Conservation (phyloP, 1,139 yeast species). For the Entelexis sorbosivorans region DNA sequence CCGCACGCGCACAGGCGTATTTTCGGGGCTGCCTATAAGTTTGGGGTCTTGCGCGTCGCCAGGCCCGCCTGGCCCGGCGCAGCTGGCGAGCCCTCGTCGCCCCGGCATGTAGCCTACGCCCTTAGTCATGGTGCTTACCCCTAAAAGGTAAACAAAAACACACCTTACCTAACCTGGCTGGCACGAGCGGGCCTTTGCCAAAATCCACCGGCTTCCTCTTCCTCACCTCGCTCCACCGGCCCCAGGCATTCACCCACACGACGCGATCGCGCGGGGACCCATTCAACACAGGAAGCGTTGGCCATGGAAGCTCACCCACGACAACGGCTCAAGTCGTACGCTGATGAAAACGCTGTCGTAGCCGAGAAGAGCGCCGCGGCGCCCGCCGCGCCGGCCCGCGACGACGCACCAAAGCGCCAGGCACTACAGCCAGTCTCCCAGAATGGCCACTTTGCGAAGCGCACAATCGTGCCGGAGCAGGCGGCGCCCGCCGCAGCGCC, state of each 20-base stretch:
- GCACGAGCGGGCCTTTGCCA: not conserved
- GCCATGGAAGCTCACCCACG: constrained; percentile 15
- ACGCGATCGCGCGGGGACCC: constrained; percentile 5
- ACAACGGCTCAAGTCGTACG: constrained; percentile 5
- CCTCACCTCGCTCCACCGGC: not conserved
- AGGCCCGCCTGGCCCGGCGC: not conserved
- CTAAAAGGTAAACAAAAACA: constrained; percentile 5
- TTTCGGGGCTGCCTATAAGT: not conserved
- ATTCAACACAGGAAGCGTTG: not conserved
- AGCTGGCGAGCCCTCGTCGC: not conserved
- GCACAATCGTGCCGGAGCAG: not conserved
- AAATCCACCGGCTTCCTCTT: not conserved
- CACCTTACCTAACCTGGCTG: constrained; percentile 1
- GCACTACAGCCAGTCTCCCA: constrained; percentile 16
- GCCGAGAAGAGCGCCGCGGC: constrained; percentile 17
- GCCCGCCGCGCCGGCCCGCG: constrained; percentile 14
- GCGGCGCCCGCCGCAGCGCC: not conserved
- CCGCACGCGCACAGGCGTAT: not conserved
- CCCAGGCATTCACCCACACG: not conserved
- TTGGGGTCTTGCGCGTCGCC: not conserved
- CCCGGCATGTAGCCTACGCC: not conserved
- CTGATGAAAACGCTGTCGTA: constrained; percentile 17
- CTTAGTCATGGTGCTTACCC: not conserved
- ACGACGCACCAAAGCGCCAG: constrained; percentile 14
- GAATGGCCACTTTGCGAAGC: constrained; percentile 6